These are phyloP conservation scores for Globisporangium orthogonon DNA, from an alignment of 352 stramenopile species.

Conservation along the genomic window DNA sequence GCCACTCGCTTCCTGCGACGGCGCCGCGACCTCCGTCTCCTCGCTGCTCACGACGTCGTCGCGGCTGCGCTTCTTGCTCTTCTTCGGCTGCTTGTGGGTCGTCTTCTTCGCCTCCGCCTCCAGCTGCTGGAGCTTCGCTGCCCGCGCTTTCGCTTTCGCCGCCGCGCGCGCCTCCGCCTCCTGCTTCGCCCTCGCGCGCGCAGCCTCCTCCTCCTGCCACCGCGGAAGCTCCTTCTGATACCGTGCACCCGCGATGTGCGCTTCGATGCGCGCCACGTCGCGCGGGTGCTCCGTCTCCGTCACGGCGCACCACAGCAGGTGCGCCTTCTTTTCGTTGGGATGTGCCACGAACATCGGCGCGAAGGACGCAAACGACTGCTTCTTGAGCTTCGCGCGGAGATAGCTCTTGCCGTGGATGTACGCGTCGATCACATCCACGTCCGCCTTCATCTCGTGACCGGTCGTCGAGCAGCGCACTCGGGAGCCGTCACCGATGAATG, in stretches of 20 bases:
- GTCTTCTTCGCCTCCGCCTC: background rate
- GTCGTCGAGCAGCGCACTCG: slow-evolving; percentile 56
- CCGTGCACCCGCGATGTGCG: slow-evolving; percentile 38
- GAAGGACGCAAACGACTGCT: slow-evolving; percentile 41
- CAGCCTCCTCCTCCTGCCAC: slow-evolving; percentile 44
- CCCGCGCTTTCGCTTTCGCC: slow-evolving; percentile 5
- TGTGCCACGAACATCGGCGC: slow-evolving; percentile 62
- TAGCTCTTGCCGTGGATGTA: slow-evolving; percentile 62
- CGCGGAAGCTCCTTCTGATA: slow-evolving; percentile 52
- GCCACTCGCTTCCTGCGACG: background rate
- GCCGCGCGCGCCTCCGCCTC: slow-evolving; percentile 6
- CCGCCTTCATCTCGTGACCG: slow-evolving; percentile 62
- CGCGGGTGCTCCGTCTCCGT: slow-evolving; percentile 50
- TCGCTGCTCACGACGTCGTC: background rate
- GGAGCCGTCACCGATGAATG: slow-evolving; percentile 30
- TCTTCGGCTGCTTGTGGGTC: slow-evolving; percentile 4
- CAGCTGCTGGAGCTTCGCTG: slow-evolving; percentile 11
- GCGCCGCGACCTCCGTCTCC: background rate
- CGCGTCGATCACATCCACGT: slow-evolving; percentile 35
- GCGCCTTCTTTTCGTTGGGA: slow-evolving; percentile 39
- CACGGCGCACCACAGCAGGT: slow-evolving; percentile 60
- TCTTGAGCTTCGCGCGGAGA: slow-evolving; percentile 30
- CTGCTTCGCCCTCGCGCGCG: slow-evolving; percentile 18
- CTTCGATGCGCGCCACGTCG: slow-evolving; percentile 39
- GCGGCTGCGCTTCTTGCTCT: slow-evolving; percentile 5